A percentile compares a stretch with the other conserved stretches of the same genome.
These are phyloP conservation scores for Murraya paniculata DNA, from an alignment of 345 rosid species.

Conservation along the genomic window DNA sequence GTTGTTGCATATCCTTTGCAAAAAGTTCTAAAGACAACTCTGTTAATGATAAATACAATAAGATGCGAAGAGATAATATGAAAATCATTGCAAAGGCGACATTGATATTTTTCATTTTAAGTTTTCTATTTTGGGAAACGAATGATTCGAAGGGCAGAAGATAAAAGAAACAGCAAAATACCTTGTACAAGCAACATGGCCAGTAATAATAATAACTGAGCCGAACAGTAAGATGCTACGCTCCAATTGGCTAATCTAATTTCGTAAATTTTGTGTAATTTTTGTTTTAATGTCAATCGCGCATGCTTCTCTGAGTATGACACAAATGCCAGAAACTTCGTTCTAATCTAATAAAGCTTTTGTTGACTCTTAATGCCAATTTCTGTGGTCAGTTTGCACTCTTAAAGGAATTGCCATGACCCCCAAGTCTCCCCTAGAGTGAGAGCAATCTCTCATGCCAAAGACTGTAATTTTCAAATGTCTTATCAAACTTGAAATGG, in stretches of 20 bases:
- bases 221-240: background rate
- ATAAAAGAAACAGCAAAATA: background rate
- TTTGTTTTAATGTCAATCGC: constrained; percentile 17
- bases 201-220: background rate
- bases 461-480: background rate
- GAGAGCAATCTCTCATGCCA: background rate
- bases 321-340: constrained; percentile 35
- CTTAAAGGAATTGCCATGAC: background rate
- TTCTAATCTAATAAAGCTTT: constrained; percentile 17
- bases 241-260: constrained; percentile 10
- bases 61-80: no score
- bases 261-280: background rate
- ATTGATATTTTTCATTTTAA: no score
- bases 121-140: no score
- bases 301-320: constrained; percentile 47
- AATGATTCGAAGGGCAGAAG: background rate
- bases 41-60: background rate
- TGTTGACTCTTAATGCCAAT: constrained; percentile 9
- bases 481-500: constrained; percentile 5
- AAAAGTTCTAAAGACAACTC: background rate
- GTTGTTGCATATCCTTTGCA: background rate
- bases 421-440: background rate
- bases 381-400: constrained; percentile 1
- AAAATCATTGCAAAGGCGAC: no score
- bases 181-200: background rate